These are phyloP conservation scores for Flammula alnicola DNA, from an alignment of 1,284 basidiomycete species.

Conservation along the genomic window DNA sequence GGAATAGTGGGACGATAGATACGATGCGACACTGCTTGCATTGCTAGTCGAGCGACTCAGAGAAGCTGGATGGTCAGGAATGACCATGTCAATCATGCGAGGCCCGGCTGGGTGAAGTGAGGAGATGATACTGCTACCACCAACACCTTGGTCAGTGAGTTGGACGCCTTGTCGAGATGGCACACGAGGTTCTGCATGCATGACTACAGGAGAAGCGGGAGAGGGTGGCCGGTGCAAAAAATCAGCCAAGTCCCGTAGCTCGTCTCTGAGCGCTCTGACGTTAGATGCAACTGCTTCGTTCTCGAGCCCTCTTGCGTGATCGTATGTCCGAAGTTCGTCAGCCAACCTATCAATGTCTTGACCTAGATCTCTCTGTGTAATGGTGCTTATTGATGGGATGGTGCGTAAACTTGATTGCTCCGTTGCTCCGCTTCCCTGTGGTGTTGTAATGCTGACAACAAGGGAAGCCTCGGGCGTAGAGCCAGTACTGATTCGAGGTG, in stretches of 20 bases:
- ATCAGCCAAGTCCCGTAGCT: slow-evolving; percentile 61
- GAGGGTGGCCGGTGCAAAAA: slow-evolving; percentile 41
- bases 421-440: slow-evolving; percentile 61
- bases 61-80: slow-evolving; percentile 20
- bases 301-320: slow-evolving; percentile 62
- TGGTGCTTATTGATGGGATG: slow-evolving; percentile 40
- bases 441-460: slow-evolving; percentile 66
- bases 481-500: slow-evolving; percentile 10
- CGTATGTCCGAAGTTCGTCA: slow-evolving; percentile 65
- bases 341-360: slow-evolving; percentile 71
- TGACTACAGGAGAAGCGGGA: slow-evolving; percentile 6
- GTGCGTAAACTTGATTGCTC: slow-evolving; percentile 60
- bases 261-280: slow-evolving; percentile 63
- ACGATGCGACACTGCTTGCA: slow-evolving; percentile 61
- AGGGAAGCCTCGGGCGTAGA: slow-evolving; percentile 50
- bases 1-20: slow-evolving; percentile 76
- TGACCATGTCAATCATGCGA: slow-evolving; percentile 24
- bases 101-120: slow-evolving; percentile 27
- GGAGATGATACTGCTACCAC: slow-evolving; percentile 33
- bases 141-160: slow-evolving; percentile 34
- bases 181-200: slow-evolving; percentile 7
- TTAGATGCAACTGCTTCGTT: slow-evolving; percentile 59
- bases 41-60: slow-evolving; percentile 54
- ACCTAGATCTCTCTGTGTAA: slow-evolving; percentile 49
- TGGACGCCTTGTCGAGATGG: slow-evolving; percentile 14